phyloP scores from a whole-genome alignment of 2,329 filamentous ascomycete genomes.

The Elsinoe arachidis region DNA sequence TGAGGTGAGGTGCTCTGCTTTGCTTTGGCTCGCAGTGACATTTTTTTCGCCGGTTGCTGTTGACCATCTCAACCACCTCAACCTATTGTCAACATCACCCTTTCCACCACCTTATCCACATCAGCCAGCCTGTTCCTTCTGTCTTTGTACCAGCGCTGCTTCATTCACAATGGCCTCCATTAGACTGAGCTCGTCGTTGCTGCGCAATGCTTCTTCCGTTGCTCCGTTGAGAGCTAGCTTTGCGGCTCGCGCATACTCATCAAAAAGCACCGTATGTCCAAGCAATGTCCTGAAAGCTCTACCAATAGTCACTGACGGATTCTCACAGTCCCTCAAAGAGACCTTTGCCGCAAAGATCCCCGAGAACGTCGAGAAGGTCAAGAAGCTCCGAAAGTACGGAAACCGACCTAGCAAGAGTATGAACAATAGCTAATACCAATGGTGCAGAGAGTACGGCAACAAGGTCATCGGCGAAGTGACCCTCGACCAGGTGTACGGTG shows the following conservation, averaged over 20 bases:
- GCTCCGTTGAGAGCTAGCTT: constrained; percentile 58
- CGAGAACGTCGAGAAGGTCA: constrained; percentile 97
- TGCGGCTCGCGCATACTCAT: constrained; percentile 82
- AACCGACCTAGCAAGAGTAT: neutral
- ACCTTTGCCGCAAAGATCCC: constrained; percentile 94
- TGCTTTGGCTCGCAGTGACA: too few relatives aligned
- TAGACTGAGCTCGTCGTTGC: constrained; percentile 70
- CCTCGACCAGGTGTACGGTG: constrained; percentile 97
- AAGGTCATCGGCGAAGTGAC: constrained; percentile 97
- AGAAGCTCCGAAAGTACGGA: constrained; percentile 88
- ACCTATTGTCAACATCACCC: constrained; percentile 7
- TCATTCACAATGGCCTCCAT: constrained; percentile 62
- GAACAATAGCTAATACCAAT: constrained; percentile 22
- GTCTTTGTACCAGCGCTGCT: constrained; percentile 18
- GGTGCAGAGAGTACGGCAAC: constrained; percentile 73
- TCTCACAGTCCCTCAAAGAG: constrained; percentile 81
- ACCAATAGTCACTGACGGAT: constrained; percentile 18
- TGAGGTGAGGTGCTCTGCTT: too few relatives aligned
- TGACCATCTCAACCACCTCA: neutral
- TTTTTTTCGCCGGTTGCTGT: too few relatives aligned
- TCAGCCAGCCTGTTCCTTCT: constrained; percentile 21
- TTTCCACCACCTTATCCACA: constrained; percentile 16
- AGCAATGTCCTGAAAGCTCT: constrained; percentile 21
- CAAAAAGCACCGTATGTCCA: constrained; percentile 70
- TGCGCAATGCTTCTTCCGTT: constrained; percentile 53